Base-by-base conservation (phyloP, 441 rosid genomes). In the Croton laevigatus region DNA sequence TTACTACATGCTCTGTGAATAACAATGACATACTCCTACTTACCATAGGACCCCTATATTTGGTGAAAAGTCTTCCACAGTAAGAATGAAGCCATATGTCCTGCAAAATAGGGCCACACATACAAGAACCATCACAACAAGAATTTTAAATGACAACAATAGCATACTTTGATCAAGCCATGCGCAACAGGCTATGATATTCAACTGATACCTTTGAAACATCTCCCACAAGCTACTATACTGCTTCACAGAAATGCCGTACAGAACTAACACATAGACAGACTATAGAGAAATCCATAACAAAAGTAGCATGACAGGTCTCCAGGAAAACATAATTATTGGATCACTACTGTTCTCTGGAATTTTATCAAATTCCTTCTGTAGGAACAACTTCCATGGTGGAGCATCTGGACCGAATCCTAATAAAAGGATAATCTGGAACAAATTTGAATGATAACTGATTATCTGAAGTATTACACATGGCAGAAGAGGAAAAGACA, bases 11-110 rank as follows among this genome's bases (percentile, higher is more conserved):
- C 58, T 40, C 27, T 5, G 63, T 14, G 68, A 48, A 55, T 8
- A 75, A 63, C 4, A 40, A 55, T 54, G n/a, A 65, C 42, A 64
- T 66, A 8, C 52, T 57, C 44, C 51, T 53, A 45, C 89, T 87
- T 74, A 95, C 97, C 98, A 91, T 76, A 93, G 80, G 69, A 89
- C 97, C 20, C 99, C 99, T 3, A 93, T 89, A 79, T 93, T 95
- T 59, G 98, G 98, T 69, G 99, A 91, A 74, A 95, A 78, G 82
- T 95, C 99, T 86, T 95, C 96, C 73, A 91, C 85, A 0, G 94
- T 84, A 68, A 93, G 99, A 79, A 93, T 88, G 87, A 95, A 95
- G 19, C 99, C 98, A 78, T 88, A 92, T 57, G 98, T 93, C 70
- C 98, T 95, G 81, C 80, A 86, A 65, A 71, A 67, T 4, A 51